These are phyloP conservation scores for Nannochloris sp. DNA, from an alignment of 139 green algal species.

Conservation along the genomic window DNA sequence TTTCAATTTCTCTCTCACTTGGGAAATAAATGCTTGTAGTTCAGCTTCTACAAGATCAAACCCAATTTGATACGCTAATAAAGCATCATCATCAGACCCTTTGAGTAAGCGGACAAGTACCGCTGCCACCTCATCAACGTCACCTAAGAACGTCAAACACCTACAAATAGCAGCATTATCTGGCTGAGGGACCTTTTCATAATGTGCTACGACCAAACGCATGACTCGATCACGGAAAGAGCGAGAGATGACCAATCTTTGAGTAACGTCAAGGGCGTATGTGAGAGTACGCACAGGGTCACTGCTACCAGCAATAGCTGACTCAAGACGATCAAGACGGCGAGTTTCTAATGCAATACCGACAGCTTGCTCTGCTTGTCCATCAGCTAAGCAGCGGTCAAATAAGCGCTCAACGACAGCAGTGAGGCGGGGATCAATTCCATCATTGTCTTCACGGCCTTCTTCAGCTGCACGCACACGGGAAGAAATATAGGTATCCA, in stretches of 20 bases:
- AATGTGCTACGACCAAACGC: slow-evolving; percentile 69
- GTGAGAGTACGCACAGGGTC: slow-evolving; percentile 42
- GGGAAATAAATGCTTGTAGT: slow-evolving; percentile 79
- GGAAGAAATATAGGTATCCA: slow-evolving; percentile 90
- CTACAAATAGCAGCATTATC: slow-evolving; percentile 83
- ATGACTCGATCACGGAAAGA: slow-evolving; percentile 82
- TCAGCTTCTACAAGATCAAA: slow-evolving; percentile 97
- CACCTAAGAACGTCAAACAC: slow-evolving; percentile 89
- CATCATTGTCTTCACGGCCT: slow-evolving; percentile 15
- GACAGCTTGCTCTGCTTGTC: slow-evolving; percentile 89
- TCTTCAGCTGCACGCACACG: slow-evolving; percentile 36
- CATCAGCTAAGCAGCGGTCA: slow-evolving; percentile 59
- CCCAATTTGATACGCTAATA: slow-evolving; percentile 93
- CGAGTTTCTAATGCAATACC: slow-evolving; percentile 87
- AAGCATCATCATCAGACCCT: slow-evolving; percentile 51
- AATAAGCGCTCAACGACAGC: slow-evolving; percentile 93
- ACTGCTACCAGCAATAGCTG: slow-evolving; percentile 31
- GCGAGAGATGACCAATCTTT: slow-evolving; percentile 67
- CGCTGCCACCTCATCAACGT: slow-evolving; percentile 65
- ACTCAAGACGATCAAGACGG: slow-evolving; percentile 84
- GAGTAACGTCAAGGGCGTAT: slow-evolving; percentile 78
- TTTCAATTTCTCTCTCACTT: slow-evolving; percentile 6
- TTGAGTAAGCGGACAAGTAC: slow-evolving; percentile 78
- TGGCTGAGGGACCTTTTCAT: slow-evolving; percentile 44
- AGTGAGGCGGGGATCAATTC: slow-evolving; percentile 74